A percentile compares a stretch with the other conserved stretches of the same genome.
Evolutionary conservation across 2,329 filamentous ascomycete species (phyloP).

Genomic region (Calonectria henricotiae): DNA sequence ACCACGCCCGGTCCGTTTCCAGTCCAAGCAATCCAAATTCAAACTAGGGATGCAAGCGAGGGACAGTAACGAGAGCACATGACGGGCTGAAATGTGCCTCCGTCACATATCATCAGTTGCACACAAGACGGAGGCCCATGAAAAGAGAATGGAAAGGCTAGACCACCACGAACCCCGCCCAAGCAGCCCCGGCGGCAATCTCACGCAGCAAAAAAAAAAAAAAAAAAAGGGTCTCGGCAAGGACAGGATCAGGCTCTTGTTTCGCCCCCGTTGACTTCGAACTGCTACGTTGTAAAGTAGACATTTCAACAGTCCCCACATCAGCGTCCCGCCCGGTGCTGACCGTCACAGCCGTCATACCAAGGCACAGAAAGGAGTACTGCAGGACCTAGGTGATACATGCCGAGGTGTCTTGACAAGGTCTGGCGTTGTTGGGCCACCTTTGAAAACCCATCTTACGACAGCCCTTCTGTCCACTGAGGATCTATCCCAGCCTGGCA

Average conservation of each 20-base stretch:
- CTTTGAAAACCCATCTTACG: conserved; percentile 39
- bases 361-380: conserved; percentile 35
- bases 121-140: conserved; percentile 10
- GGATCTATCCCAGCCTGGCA: conserved; percentile 35
- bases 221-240: conserved; percentile 21
- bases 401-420: conserved; percentile 29
- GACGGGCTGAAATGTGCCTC: neutral
- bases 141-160: neutral
- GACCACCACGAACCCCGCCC: conserved; percentile 22
- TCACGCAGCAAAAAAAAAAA: conserved; percentile 1
- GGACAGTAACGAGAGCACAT: conserved; percentile 15
- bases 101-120: conserved; percentile 17
- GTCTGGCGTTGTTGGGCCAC: conserved; percentile 37
- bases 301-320: conserved; percentile 44
- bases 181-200: conserved; percentile 25
- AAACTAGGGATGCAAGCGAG: conserved; percentile 16
- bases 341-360: conserved; percentile 40
- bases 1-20: conserved; percentile 9
- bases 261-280: conserved; percentile 36
- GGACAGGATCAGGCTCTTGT: conserved; percentile 26
- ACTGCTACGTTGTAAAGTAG: conserved; percentile 35
- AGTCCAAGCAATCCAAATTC: conserved; percentile 2
- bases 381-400: conserved; percentile 33
- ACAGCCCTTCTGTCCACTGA: conserved; percentile 37
- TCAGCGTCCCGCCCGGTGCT: conserved; percentile 43